Conservation (phyloP, 163 green algal species). For the Volvox carteri region DNA sequence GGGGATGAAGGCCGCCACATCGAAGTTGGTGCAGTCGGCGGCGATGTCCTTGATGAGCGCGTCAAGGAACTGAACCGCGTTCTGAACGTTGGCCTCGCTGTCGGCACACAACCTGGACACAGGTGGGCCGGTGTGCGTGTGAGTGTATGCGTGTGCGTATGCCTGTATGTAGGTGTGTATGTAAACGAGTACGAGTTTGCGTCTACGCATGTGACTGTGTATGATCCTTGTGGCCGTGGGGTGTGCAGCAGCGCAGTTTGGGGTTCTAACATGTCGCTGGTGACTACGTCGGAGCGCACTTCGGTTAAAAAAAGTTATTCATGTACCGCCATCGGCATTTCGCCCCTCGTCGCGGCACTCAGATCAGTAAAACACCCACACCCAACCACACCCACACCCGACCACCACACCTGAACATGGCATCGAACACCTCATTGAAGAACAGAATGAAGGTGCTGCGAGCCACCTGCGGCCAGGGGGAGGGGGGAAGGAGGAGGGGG, state of each 20-base stretch:
- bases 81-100: conserved; percentile 92
- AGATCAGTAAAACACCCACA: too few relatives aligned
- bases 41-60: conserved; percentile 93
- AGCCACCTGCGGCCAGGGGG: conserved; percentile 63
- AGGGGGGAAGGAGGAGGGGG: too few relatives aligned
- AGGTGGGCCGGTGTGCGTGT: neutral
- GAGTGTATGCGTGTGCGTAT: neutral
- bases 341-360: neutral
- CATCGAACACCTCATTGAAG: conserved; percentile 94
- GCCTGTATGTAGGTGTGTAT: too few relatives aligned
- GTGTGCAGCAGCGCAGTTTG: too few relatives aligned
- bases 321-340: too few relatives aligned
- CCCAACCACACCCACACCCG: neutral
- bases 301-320: too few relatives aligned
- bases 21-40: conserved; percentile 77
- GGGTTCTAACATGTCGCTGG: too few relatives aligned
- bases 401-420: conserved; percentile 81
- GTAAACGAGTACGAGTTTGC: too few relatives aligned
- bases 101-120: conserved; percentile 88
- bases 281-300: too few relatives aligned
- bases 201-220: too few relatives aligned
- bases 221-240: too few relatives aligned
- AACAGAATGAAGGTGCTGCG: conserved; percentile 89
- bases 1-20: conserved; percentile 91
- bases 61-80: conserved; percentile 94